Conservation (phyloP, 2,329 filamentous ascomycete genomes). For the Phialophora tarda region DNA sequence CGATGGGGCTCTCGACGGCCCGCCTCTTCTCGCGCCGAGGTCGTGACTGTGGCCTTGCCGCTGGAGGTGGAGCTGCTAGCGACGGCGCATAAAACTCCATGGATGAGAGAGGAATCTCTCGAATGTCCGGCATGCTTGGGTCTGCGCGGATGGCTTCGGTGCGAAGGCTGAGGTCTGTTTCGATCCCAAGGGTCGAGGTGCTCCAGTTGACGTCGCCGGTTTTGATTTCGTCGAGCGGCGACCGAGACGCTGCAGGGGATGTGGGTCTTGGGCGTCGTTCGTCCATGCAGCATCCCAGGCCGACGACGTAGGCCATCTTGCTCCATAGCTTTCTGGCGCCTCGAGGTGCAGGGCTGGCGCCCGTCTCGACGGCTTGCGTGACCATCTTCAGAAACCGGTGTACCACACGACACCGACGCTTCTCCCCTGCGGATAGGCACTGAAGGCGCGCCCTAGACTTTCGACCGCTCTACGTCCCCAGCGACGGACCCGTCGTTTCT, state of each 20-base stretch:
- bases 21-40: background rate
- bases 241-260: background rate
- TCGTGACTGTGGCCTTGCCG: background rate
- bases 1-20: slow-evolving; percentile 1
- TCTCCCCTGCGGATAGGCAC: slow-evolving; percentile 16
- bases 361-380: slow-evolving; percentile 12
- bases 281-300: slow-evolving; percentile 6
- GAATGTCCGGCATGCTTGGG: slow-evolving; percentile 1
- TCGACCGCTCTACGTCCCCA: slow-evolving; percentile 18
- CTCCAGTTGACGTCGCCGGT: slow-evolving; percentile 18
- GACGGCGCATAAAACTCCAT: background rate
- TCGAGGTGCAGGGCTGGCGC: background rate
- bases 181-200: slow-evolving; percentile 16
- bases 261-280: background rate
- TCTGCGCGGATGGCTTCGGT: background rate
- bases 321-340: background rate
- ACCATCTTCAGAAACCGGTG: slow-evolving; percentile 20
- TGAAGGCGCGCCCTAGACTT: slow-evolving; percentile 9
- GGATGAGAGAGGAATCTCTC: slow-evolving; percentile 13
- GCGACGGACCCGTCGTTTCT: slow-evolving; percentile 15
- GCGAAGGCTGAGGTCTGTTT: slow-evolving; percentile 9
- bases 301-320: slow-evolving; percentile 14
- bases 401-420: slow-evolving; percentile 18
- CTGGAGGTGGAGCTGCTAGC: background rate
- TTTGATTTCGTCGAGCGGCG: slow-evolving; percentile 4